Evolutionary conservation across 768 basidiomycete species (phyloP), one percentile per base, ranked within the genome.

Genomic region (Kwoniella sp.): DNA sequence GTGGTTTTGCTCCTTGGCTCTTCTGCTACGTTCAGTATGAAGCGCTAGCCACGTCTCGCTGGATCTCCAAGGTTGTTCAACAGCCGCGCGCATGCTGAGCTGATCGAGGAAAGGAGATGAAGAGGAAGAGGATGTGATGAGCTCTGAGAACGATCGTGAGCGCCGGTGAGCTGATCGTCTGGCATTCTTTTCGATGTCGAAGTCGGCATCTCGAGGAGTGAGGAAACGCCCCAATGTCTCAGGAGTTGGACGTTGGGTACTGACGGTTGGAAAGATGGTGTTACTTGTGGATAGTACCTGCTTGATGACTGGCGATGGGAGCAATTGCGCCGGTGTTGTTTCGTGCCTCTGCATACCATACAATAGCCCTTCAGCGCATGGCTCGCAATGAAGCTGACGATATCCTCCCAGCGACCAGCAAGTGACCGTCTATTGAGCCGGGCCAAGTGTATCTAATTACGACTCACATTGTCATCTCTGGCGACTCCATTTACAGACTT

Each of bases 141-240:
- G 38, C 11, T 65, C 63, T 11, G 63, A 65, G 57, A 65, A 65
- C 2, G 63, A 65, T 28, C 63, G 31, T 0, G 63, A 65, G 29
- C 63, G 48, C 17, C 63, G 30, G 23, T 65, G 63, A 23, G 53
- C n/a, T 23, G 41, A 9, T 45, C 41, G 41, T 11, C 8, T 45
- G 5, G 41, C 41, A 3, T 17, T 45, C 20, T 17, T 9, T 3
- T 45, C 41, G 20, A 17, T 20, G 41, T 34, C 34, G 34, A 5
- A 5, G 7, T 34, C 34, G 34, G 34, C 34, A 13, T 17, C 41
- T 20, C 20, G 41, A 45, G 41, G 41, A 3, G 41, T 11, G 41
- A 45, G 41, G 41, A 45, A 45, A 4, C 11, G 41, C 4, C 41
- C 15, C 17, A 45, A 45, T 4, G 41, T 20, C 4, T 17, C 11